Percentiles rank a stretch among this genome's conserved stretches.
These are phyloP conservation scores for Linum usitatissimum DNA, from an alignment of 345 rosid species.

Conservation along the genomic window DNA sequence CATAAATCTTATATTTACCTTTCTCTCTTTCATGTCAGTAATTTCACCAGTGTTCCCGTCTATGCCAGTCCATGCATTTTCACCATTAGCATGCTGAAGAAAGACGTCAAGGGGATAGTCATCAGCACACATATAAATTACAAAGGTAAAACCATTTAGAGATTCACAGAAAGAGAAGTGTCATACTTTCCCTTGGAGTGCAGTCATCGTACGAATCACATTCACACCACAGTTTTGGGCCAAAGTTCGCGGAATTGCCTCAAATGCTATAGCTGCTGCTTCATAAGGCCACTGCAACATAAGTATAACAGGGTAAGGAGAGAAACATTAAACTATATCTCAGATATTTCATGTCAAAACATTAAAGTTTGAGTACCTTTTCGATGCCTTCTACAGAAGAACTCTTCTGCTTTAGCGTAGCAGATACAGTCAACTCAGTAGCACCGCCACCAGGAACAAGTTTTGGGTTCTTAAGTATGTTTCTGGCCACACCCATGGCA, in stretches of 20 bases:
- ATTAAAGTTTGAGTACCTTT: constrained; percentile 39
- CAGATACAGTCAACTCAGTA: constrained; percentile 82
- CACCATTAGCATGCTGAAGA: constrained; percentile 84
- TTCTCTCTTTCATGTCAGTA: constrained; percentile 77
- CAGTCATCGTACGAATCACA: constrained; percentile 69
- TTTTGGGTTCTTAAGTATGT: constrained; percentile 89
- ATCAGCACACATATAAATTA: not conserved
- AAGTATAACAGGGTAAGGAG: constrained; percentile 8
- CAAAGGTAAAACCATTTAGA: not conserved
- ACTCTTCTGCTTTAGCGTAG: constrained; percentile 84
- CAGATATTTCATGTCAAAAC: not conserved
- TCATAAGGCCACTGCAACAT: constrained; percentile 84
- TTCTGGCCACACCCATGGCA: constrained; percentile 95
- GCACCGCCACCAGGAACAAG: constrained; percentile 97
- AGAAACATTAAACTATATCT: not conserved
- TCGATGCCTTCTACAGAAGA: constrained; percentile 86
- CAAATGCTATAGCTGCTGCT: constrained; percentile 95
- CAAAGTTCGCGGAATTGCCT: constrained; percentile 86
- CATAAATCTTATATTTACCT: constrained; percentile 28
- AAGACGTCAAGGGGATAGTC: constrained; percentile 4
- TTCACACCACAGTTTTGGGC: constrained; percentile 80
- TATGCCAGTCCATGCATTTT: constrained; percentile 92
- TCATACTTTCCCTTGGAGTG: constrained; percentile 79
- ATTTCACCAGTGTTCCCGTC: constrained; percentile 88
- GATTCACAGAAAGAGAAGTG: not conserved